These are phyloP conservation scores for Pinus tabuliformis DNA, from an alignment of 75 land plant genomes.

Conservation along the genomic window DNA sequence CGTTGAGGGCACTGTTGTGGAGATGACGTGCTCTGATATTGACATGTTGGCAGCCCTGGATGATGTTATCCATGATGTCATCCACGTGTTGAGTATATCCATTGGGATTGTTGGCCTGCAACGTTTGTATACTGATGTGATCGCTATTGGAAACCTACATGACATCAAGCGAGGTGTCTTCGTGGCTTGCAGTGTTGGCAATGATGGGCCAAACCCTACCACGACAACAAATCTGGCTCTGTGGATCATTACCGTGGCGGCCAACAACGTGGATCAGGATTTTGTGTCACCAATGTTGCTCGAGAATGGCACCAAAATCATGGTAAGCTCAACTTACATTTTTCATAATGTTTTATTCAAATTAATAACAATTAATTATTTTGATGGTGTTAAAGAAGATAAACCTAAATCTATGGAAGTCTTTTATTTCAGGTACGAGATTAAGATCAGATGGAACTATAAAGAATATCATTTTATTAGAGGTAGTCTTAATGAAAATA, in stretches of 20 bases:
- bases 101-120: conserved; percentile 87
- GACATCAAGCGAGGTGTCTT: conserved; percentile 73
- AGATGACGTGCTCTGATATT: conserved; percentile 81
- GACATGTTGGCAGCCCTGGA: conserved; percentile 96
- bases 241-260: conserved; percentile 90
- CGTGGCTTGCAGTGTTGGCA: conserved; percentile 88
- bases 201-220: conserved; percentile 71
- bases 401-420: too few species aligned
- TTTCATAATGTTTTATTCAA: too few species aligned
- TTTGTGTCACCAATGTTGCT: conserved; percentile 81
- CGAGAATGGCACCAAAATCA: conserved; percentile 51
- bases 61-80: conserved; percentile 81
- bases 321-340: conserved; percentile 26
- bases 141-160: conserved; percentile 85
- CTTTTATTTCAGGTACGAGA: too few species aligned
- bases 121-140: conserved; percentile 59
- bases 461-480: too few species aligned
- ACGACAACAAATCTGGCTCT: conserved; percentile 90
- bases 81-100: conserved; percentile 85
- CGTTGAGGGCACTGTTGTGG: too few species aligned
- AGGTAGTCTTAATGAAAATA: too few species aligned
- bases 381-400: too few species aligned
- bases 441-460: too few species aligned
- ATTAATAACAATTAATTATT: too few species aligned
- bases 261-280: conserved; percentile 79